Percentiles rank a stretch among this genome's conserved stretches.
phyloP scores from a whole-genome alignment of 257 asterid genomes.

The Paulownia fortunei region DNA sequence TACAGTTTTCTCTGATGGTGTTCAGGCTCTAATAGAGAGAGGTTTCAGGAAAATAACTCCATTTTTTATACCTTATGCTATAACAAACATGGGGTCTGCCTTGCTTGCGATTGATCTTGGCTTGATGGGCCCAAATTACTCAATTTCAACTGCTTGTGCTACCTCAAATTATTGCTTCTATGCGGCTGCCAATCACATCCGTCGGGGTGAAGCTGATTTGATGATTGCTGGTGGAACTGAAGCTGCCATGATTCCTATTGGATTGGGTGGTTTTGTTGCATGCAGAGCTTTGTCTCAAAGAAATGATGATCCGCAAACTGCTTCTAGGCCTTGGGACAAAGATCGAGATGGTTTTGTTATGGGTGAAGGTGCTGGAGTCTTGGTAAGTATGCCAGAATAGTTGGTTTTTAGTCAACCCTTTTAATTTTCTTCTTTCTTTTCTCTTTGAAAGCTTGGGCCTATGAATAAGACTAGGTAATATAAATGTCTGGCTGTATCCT shows the following conservation, averaged over 20 bases:
- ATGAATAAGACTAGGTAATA: background rate
- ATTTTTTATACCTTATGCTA: constrained; percentile 90
- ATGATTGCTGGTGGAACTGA: constrained; percentile 96
- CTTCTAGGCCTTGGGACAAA: constrained; percentile 93
- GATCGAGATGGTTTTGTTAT: constrained; percentile 92
- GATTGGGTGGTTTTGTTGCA: constrained; percentile 95
- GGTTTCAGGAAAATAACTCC: constrained; percentile 88
- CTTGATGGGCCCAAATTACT: constrained; percentile 94
- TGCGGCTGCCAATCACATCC: constrained; percentile 96
- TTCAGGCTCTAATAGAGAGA: constrained; percentile 79
- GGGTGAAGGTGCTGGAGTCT: constrained; percentile 94
- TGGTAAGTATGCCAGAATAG: constrained; percentile 54
- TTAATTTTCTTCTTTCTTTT: background rate
- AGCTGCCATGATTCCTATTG: constrained; percentile 92
- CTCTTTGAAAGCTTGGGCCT: background rate
- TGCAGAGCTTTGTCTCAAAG: constrained; percentile 96
- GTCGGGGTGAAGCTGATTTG: constrained; percentile 95
- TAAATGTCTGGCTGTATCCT: background rate
- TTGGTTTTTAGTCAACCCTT: background rate
- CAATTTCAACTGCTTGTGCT: constrained; percentile 96
- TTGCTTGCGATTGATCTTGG: constrained; percentile 92
- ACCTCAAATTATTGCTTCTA: constrained; percentile 93
- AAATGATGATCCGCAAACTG: constrained; percentile 87
- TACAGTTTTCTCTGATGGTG: constrained; percentile 84
- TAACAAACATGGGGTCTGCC: constrained; percentile 95